phyloP scores from a whole-genome alignment of 345 rosid species.

The Clarkia xantiana region DNA sequence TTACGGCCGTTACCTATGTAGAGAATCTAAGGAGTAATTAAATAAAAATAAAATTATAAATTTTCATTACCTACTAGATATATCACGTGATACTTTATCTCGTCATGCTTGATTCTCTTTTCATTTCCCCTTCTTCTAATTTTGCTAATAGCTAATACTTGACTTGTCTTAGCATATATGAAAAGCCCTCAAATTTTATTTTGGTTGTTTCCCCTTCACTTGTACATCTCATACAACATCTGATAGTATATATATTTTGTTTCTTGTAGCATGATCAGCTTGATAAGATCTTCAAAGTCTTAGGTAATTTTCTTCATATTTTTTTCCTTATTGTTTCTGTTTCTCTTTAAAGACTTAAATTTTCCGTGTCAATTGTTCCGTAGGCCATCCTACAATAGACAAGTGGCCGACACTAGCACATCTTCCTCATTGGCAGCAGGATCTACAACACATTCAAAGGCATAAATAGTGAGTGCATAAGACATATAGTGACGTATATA shows the following conservation, averaged over 20 bases:
- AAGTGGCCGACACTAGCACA: slow-evolving; percentile 82
- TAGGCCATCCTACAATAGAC: slow-evolving; percentile 75
- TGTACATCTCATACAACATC: background rate
- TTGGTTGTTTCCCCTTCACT: background rate
- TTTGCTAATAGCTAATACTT: no score
- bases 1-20: no score
- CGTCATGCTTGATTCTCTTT: no score
- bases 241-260: background rate
- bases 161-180: no score
- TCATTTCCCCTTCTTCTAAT: no score
- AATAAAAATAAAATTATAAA: no score
- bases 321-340: background rate
- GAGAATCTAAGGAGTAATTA: no score
- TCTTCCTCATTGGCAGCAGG: slow-evolving; percentile 86
- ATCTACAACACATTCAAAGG: slow-evolving; percentile 66
- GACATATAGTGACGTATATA: no score
- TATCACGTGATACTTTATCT: no score
- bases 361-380: background rate
- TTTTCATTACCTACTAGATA: no score
- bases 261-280: slow-evolving; percentile 60
- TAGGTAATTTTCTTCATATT: slow-evolving; percentile 19
- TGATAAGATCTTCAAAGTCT: slow-evolving; percentile 93
- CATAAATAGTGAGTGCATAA: slow-evolving; percentile 34
- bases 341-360: background rate
- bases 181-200: background rate